Conservation (phyloP, 352 stramenopile species). For the Phytopythium cucurbitacearum region DNA sequence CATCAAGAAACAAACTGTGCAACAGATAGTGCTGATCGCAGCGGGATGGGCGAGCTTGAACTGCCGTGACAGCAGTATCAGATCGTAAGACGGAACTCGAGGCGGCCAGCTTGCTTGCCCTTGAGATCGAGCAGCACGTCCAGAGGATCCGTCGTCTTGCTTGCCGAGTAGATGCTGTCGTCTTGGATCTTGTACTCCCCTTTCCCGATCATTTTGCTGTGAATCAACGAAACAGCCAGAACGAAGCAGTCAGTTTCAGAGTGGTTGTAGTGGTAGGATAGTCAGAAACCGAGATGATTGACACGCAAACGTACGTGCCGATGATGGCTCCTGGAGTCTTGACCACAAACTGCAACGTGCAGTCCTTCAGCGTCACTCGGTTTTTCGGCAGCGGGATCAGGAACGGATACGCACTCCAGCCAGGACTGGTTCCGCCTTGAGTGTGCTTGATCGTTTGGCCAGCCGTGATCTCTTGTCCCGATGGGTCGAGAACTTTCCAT, state of each 20-base stretch:
- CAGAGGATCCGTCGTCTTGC: not conserved
- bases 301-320: not conserved
- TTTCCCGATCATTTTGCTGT: not conserved
- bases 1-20: not conserved
- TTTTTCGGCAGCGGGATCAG: not conserved
- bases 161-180: not conserved
- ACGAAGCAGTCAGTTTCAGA: not conserved
- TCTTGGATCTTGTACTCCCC: not conserved
- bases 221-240: not conserved
- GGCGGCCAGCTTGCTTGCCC: not conserved
- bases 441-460: not conserved
- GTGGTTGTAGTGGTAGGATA: fast-evolving
- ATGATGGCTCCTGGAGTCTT: not conserved
- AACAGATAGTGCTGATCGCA: too few species aligned
- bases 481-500: slow-evolving; percentile 2
- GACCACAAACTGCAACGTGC: not conserved
- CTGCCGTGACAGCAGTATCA: too few species aligned
- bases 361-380: not conserved
- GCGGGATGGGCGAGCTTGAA: too few species aligned
- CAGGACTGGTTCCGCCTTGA: not conserved
- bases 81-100: not conserved
- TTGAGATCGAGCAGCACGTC: not conserved
- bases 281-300: not conserved
- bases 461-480: not conserved
- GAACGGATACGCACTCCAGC: not conserved